phyloP scores from a whole-genome alignment of 371 early-diverging fungal species.

The Circinella umbellata region DNA sequence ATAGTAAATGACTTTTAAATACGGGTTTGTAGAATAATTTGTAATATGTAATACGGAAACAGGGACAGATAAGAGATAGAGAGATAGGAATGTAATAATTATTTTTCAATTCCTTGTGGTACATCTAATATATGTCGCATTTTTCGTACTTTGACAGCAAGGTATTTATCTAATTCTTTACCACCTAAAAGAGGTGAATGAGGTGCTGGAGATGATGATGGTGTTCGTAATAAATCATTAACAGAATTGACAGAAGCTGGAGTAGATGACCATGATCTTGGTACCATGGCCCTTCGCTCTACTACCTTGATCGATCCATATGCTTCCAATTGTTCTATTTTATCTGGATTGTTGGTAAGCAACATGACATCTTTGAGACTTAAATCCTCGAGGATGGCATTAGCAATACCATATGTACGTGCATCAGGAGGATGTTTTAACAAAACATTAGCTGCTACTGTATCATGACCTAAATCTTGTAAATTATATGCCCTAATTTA shows the following conservation, averaged over 20 bases:
- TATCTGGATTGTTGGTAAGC: slow-evolving; percentile 96
- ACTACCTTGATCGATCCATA: slow-evolving; percentile 75
- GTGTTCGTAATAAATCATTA: slow-evolving; percentile 23
- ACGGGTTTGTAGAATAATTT: too few relatives aligned
- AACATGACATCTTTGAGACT: slow-evolving; percentile 68
- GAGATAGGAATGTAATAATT: background rate
- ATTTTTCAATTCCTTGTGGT: slow-evolving; percentile 41
- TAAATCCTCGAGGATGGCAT: slow-evolving; percentile 88
- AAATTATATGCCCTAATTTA: slow-evolving; percentile 89
- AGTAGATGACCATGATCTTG: slow-evolving; percentile 69
- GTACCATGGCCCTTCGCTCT: slow-evolving; percentile 90
- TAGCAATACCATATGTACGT: slow-evolving; percentile 91
- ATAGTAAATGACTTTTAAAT: too few relatives aligned
- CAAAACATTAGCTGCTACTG: slow-evolving; percentile 89
- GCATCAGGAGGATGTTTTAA: slow-evolving; percentile 92
- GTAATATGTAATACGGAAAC: background rate
- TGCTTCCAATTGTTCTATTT: slow-evolving; percentile 78
- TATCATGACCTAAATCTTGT: slow-evolving; percentile 95
- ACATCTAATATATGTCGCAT: slow-evolving; percentile 90
- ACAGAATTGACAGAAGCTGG: slow-evolving; percentile 20
- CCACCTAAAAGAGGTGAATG: slow-evolving; percentile 7
- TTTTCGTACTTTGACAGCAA: slow-evolving; percentile 82
- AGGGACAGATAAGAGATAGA: background rate
- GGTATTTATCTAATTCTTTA: slow-evolving; percentile 79
- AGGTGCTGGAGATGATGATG: slow-evolving; percentile 32